Evolutionary conservation across 2,329 filamentous ascomycete genomes (phyloP), one percentile per base, ranked within the genome.

Genomic region (Apiospora kogelbergensis): DNA sequence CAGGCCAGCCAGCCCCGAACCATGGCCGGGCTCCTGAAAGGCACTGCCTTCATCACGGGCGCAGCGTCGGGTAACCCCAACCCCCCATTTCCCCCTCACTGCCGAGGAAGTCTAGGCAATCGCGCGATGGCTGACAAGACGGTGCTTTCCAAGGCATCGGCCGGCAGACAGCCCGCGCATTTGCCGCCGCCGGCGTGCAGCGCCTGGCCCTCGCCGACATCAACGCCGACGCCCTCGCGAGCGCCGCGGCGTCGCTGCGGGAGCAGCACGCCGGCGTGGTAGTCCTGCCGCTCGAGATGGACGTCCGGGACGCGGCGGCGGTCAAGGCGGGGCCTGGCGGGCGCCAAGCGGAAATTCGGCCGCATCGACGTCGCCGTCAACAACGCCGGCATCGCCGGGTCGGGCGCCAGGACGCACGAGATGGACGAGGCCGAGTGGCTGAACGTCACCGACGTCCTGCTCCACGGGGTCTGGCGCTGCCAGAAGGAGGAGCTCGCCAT

Each of bases 381-480:
- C 73, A 85, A 86, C 53, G 87, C 87, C 1, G 87, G 86, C 2
- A 81, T 89, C 33, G 78, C 78, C 7, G 85, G 84, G 0, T 73
- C 74, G 0, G 76, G 81, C 37, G 76, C 73, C 20, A 76, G 76
- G 1, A 88, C 85, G 0, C 82, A 86, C 68, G 80, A 87, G 68
- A 73, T 82, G 48, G 76, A 78, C 0, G 79, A 84, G 65, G 79
- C 80, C 1, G 84, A 86, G 60, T 89, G 86, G 81, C 75, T 83
- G 46, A 79, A 80, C 6, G 80, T 89, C 0, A 72, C 89, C 3
- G 81, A 84, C 68, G 78, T 89, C 63, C 86, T 90, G 70, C 80
- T 88, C 26, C 83, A 83, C 57, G 88, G 87, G 4, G 84, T 89
- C 0, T 89, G 86, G 83, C 78, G 87, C 30, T 89, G 87, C 71